Evolutionary conservation across 1,139 yeast genomes (phyloP), one percentile per base, ranked within the genome.

Genomic region (Yarrowia galli): DNA sequence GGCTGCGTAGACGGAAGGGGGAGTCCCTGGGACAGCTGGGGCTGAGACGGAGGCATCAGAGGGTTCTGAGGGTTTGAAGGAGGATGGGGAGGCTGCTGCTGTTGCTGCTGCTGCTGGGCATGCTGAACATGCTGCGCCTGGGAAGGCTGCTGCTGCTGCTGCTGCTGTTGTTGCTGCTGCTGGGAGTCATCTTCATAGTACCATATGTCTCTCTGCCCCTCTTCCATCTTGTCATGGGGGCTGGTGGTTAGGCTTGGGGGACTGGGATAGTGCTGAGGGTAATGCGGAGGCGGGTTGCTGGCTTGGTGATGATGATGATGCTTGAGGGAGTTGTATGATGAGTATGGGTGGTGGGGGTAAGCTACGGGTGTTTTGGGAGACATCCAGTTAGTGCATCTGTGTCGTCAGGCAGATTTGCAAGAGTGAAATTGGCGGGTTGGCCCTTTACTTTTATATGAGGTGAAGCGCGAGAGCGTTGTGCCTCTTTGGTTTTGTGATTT

Each of bases 1-100:
- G 35, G 46, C 43, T 53, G 58, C 18, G 32, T 13, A 9, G 68
- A 73, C 15, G 68, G 70, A 20, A 66, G 70, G 22, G 69, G 72
- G 22, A 42, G 69, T 54, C 49, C 68, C 42, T 67, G 71, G 46
- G 56, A 53, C 35, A 35, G 65, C 43, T 36, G 65, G 56, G 45
- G 68, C 46, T 67, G 71, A 48, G 67, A 68, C 28, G 43, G 68
- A 45, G 64, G 70, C 36, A 64, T 65, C 51, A 40, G 67, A 28
- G 38, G 38, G 22, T 51, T 42, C 45, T 53, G 67, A 20, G 20
- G 25, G 35, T 42, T 67, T 8, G 53, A 48, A 36, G 53, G 67
- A 23, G 32, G 36, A n/a, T 49, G 61, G 20, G 56, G 64, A 45
- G 20, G 69, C 25, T 63, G 71, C 28, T 67, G 71, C 46, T 66